Evolutionary conservation across 2,329 filamentous ascomycete genomes (phyloP), one percentile per base, ranked within the genome.

Genomic region (Acrocalymma vagum): DNA sequence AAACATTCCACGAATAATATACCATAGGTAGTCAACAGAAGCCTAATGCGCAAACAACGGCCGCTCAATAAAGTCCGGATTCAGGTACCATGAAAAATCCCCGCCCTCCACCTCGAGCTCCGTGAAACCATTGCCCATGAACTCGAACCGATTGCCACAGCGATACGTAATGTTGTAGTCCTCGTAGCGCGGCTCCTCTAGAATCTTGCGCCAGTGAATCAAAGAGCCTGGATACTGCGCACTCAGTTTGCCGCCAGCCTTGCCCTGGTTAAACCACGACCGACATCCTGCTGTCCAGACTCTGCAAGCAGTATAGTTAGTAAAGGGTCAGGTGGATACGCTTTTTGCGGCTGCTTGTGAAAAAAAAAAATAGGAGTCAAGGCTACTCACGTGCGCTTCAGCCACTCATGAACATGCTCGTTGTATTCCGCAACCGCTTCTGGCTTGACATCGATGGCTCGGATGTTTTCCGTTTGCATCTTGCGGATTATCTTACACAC

Each of bases 181-280:
- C 35, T 76, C 73, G 39, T 70, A 75, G 7, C 73, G 65, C 0
- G 71, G 71, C 1, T 41, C 50, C 25, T 55, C 45, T n/a, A 75
- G 71, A 8, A 72, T 58, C 38, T 72, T 53, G 15, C 57, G 63
- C 43, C 79, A 80, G 38, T 80, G 77, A 27, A 80, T 69, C 0
- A 72, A 75, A 3, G 69, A 73, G 3, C 78, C 79, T 0, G 78
- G 78, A 71, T 73, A 81, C 2, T 81, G 63, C 3, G 76, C 74
- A 58, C 61, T 14, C 4, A 7, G 6, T 27, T 22, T 13, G 10
- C 14, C 3, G 3, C 17, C 8, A 6, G 13, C 6, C 11, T 1
- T 13, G 3, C 6, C 6, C 0, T 10, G 9, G 10, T 9, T 22
- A 6, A 4, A 28, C 9, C 9, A 10, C 25, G 9, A 9, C 3